Percentiles rank a stretch among this genome's conserved stretches.
Conservation (phyloP, 73 alveolate species). For the Paramecium caudatum region DNA sequence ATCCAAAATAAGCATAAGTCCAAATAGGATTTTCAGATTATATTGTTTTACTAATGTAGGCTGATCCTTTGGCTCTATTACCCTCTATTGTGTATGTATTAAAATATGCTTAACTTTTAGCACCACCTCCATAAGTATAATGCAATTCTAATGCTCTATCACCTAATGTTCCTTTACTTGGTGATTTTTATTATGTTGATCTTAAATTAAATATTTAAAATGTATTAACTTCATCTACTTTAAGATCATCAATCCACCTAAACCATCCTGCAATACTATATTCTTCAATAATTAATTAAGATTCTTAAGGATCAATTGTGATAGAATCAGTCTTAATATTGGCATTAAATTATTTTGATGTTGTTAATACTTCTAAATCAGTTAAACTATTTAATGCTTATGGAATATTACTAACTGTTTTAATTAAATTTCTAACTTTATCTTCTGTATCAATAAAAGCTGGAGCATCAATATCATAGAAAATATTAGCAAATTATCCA, state of each 20-base stretch:
- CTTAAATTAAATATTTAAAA: conserved; percentile 59
- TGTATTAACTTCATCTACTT: conserved; percentile 40
- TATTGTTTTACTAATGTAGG: conserved; percentile 28
- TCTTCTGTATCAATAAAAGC: conserved; percentile 50
- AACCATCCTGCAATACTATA: conserved; percentile 59
- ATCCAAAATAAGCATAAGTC: conserved; percentile 67
- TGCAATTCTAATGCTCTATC: conserved; percentile 65
- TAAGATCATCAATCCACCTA: conserved; percentile 62
- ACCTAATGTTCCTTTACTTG: conserved; percentile 57
- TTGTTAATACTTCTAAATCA: neutral
- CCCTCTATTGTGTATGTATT: conserved; percentile 65
- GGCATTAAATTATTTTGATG: neutral
- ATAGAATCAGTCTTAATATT: neutral
- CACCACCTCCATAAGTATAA: conserved; percentile 67
- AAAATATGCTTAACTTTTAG: conserved; percentile 55
- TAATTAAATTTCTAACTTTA: neutral
- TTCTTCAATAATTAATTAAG: conserved; percentile 23
- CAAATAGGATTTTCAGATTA: neutral
- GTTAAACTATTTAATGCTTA: neutral
- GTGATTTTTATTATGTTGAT: conserved; percentile 25
- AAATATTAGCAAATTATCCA: conserved; percentile 41
- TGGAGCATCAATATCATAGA: conserved; percentile 11
- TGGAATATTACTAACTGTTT: conserved; percentile 5
- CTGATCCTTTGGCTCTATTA: conserved; percentile 43
- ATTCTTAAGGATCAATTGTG: conserved; percentile 17